A percentile compares a stretch with the other conserved stretches of the same genome.
Evolutionary conservation across 257 asterid genomes (phyloP).

Genomic region (Verbascum thapsus): DNA sequence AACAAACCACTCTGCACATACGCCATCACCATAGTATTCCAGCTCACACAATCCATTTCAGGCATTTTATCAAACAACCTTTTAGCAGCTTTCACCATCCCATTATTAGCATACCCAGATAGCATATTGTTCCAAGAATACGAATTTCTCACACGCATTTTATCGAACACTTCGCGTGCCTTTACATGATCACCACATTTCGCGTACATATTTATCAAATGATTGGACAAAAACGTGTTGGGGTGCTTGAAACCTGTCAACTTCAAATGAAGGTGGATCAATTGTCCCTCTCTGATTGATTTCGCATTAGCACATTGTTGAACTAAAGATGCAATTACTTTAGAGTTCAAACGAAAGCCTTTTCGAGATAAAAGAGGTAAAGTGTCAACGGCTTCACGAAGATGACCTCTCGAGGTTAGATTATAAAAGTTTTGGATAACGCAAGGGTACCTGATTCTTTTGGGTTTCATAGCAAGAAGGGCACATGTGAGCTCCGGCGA

Average conservation of each 20-base stretch:
- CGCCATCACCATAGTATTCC: conserved; percentile 81
- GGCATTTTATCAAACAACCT: conserved; percentile 74
- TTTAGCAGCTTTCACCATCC: conserved; percentile 62
- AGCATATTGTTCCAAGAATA: conserved; percentile 90
- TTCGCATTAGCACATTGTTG: conserved; percentile 50
- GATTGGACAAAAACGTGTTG: conserved; percentile 54
- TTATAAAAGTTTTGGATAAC: conserved; percentile 38
- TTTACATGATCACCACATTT: conserved; percentile 64
- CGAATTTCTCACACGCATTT: conserved; percentile 61
- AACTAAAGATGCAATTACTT: conserved; percentile 50
- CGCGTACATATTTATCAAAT: conserved; percentile 64
- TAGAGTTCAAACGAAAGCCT: conserved; percentile 56
- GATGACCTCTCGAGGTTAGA: conserved; percentile 53
- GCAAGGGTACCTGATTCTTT: conserved; percentile 42
- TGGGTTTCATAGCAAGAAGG: conserved; percentile 55
- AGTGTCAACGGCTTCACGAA: conserved; percentile 59
- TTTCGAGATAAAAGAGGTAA: conserved; percentile 50
- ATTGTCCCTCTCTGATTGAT: conserved; percentile 49
- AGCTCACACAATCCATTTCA: conserved; percentile 62
- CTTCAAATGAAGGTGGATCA: conserved; percentile 61
- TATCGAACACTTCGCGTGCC: conserved; percentile 76
- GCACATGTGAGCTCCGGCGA: conserved; percentile 55
- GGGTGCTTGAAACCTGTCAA: conserved; percentile 61
- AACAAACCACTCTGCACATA: conserved; percentile 52
- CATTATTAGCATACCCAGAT: conserved; percentile 63